phyloP scores from a whole-genome alignment of 768 basidiomycete species.

The Pleurotus giganteus region DNA sequence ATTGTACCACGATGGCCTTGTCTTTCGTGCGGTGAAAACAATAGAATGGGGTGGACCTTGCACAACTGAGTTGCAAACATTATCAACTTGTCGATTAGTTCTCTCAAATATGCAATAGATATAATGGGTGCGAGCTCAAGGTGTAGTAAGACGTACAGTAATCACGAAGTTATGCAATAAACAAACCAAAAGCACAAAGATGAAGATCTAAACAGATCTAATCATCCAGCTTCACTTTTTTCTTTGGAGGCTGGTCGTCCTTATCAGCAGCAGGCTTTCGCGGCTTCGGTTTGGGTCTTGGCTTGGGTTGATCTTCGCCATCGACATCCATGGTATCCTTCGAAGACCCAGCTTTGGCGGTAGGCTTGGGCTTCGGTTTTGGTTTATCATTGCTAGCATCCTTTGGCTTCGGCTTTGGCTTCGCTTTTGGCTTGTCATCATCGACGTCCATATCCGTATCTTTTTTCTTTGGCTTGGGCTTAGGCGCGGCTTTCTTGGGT shows the following conservation, averaged over 20 bases:
- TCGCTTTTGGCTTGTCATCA: slow-evolving; percentile 43
- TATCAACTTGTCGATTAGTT: no score
- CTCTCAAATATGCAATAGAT: no score
- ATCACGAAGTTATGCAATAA: slow-evolving; percentile 9
- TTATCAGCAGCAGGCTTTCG: slow-evolving; percentile 35
- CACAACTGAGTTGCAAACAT: no score
- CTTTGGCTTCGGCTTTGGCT: slow-evolving; percentile 45
- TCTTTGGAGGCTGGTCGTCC: slow-evolving; percentile 63
- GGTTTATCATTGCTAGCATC: no score
- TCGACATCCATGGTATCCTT: slow-evolving; percentile 49
- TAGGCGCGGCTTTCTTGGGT: slow-evolving; percentile 29
- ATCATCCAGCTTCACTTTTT: slow-evolving; percentile 64
- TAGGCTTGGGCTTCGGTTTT: slow-evolving; percentile 39
- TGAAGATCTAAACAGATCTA: slow-evolving; percentile 18
- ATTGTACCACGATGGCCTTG: no score
- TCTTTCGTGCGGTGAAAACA: no score
- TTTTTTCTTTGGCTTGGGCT: slow-evolving; percentile 42
- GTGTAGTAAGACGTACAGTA: background rate
- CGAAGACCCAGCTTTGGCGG: slow-evolving; percentile 35
- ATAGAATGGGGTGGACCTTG: no score
- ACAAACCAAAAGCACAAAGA: slow-evolving; percentile 11
- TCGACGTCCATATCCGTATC: slow-evolving; percentile 30
- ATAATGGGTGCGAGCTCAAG: no score
- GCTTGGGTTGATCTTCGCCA: slow-evolving; percentile 39
- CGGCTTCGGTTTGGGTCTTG: slow-evolving; percentile 42